Evolutionary conservation across 345 rosid species (phyloP).

Genomic region (Eucalyptus marginata): DNA sequence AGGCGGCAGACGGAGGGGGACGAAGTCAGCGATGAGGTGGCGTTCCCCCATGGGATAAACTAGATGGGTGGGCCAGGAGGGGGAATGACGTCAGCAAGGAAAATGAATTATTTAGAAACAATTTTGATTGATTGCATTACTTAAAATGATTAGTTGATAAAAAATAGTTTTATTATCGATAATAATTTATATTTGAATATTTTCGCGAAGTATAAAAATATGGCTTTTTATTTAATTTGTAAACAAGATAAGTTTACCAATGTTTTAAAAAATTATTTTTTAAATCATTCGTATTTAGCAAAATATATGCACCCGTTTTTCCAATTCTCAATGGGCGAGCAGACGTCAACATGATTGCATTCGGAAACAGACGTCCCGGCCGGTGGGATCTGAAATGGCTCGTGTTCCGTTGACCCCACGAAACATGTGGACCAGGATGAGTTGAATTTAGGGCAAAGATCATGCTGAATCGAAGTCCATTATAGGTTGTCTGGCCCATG

Average conservation of each 20-base stretch:
- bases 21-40: neutral
- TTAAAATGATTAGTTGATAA: neutral
- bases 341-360: neutral
- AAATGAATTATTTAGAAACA: neutral
- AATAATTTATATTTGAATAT: neutral
- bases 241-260: neutral
- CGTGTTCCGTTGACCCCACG: neutral
- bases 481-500: neutral
- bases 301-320: neutral
- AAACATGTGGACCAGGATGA: neutral
- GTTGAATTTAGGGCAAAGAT: neutral
- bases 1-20: neutral
- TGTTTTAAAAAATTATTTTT: neutral
- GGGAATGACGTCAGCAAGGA: neutral
- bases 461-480: neutral
- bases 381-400: neutral
- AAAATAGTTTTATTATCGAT: neutral
- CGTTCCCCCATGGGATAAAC: neutral
- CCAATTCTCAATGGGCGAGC: neutral
- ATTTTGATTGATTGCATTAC: rapidly evolving
- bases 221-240: neutral
- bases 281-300: neutral
- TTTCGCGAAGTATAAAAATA: neutral
- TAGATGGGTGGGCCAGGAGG: neutral
- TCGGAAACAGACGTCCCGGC: neutral